Conservation (phyloP, 2,329 filamentous ascomycete genomes). For the Apiospora marii region DNA sequence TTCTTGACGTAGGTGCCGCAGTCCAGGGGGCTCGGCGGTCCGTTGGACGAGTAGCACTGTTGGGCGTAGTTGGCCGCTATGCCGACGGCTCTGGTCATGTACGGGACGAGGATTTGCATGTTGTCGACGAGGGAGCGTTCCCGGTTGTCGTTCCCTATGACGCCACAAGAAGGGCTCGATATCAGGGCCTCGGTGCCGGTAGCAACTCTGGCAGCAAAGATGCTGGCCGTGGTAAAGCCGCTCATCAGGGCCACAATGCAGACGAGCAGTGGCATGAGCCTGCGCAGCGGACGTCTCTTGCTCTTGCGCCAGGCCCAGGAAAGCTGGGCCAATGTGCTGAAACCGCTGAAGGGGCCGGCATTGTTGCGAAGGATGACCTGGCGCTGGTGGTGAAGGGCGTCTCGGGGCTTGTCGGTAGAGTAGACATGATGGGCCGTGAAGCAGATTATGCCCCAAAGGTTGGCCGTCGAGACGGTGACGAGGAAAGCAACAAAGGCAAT, state of each 20-base stretch:
- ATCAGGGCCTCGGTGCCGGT: constrained; percentile 28
- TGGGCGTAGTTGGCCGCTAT: constrained; percentile 30
- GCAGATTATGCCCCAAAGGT: constrained; percentile 35
- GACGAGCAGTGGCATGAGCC: constrained; percentile 17
- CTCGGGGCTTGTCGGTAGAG: constrained; percentile 31
- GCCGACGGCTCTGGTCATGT: too few relatives aligned
- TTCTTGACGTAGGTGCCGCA: constrained; percentile 2
- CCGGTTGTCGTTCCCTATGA: background rate
- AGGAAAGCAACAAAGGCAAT: constrained; percentile 46
- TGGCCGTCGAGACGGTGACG: constrained; percentile 34
- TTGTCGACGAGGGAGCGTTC: background rate
- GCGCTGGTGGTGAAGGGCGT: constrained; percentile 38
- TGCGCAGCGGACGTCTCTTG: background rate
- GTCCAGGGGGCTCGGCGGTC: background rate
- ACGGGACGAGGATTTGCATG: background rate
- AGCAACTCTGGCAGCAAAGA: constrained; percentile 27
- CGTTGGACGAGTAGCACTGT: constrained; percentile 32
- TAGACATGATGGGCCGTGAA: constrained; percentile 33
- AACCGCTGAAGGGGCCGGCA: constrained; percentile 24
- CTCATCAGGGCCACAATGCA: constrained; percentile 3
- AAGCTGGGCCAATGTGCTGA: constrained; percentile 25
- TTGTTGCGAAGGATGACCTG: constrained; percentile 37
- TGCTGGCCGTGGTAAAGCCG: constrained; percentile 20
- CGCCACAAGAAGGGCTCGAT: constrained; percentile 26
- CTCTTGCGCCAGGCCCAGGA: constrained; percentile 30